Base-by-base conservation (phyloP, 2,329 filamentous ascomycete genomes). In the Lasiodiplodia gonubiensis region DNA sequence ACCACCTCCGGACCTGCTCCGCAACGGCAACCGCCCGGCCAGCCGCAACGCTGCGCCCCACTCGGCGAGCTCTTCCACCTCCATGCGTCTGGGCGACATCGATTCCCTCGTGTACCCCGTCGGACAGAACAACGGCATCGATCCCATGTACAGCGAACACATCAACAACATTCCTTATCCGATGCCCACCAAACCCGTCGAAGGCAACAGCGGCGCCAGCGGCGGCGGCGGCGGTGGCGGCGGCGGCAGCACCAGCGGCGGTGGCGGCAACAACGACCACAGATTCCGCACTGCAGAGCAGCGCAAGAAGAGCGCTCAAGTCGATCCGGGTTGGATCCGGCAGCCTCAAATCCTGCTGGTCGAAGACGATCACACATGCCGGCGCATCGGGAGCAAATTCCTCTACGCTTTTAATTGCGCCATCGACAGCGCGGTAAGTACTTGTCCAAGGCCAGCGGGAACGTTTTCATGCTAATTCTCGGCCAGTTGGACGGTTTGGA, bases 121-220 rank as follows among this genome's bases (percentile, higher is more conserved):
- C 18, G 94, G 94, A 21, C 89, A 93, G 71, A 95, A 90, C 0
- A 92, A 96, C 71, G 94, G 94, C 64, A 97, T 97, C 71, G 94
- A 97, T 75, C 94, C 94, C 1, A 95, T 97, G 85, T 94, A 94
- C 76, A 91, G 92, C 72, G 94, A 97, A 73, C 93, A 97, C 75
- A 93, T 97, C 75, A 89, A 94, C 81, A 97, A 97, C 76, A 96
- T 97, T 67, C 93, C 94, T 0, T 98, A 97, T 76, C 85, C 90
- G 10, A 84, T 92, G 80, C 92, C 87, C 18, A 85, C 91, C 2
- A 92, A 91, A 71, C 83, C 85, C 6, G 73, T 82, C 18, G 86
- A 89, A 60, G n/a, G n/a, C 42, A 46, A 21, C 42, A 46, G n/a
- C 42, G n/a, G 18, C 71, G 81, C 18, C n/a, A 8, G 12, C 6